A percentile compares a stretch with the other conserved stretches of the same genome.
Conservation (phyloP, 805 yeast species). For the Metahyphopichia silvanorum region DNA sequence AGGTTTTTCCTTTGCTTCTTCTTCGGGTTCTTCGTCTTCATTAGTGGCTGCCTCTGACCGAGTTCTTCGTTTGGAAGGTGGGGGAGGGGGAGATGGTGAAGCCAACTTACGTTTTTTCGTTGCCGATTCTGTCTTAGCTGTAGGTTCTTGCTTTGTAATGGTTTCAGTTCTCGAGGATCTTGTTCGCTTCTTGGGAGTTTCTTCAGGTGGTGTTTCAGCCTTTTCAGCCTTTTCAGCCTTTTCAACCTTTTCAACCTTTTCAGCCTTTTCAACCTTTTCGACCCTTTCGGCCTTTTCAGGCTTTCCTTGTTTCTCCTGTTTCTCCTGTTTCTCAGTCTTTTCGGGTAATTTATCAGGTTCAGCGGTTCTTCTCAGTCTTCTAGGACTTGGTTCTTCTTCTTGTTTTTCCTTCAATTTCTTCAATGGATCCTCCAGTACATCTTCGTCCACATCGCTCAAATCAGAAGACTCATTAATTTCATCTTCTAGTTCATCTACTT, state of each 20-base stretch:
- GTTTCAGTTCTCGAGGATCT: too few species aligned
- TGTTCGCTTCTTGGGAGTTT: slow-evolving; percentile 12
- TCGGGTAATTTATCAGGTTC: slow-evolving; percentile 9
- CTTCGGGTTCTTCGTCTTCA: slow-evolving; percentile 6
- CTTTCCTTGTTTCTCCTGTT: slow-evolving; percentile 2
- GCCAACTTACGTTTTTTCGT: slow-evolving; percentile 9
- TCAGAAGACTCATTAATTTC: slow-evolving; percentile 8
- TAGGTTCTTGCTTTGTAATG: slow-evolving; percentile 5
- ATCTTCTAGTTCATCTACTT: slow-evolving; percentile 54
- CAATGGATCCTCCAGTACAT: background rate
- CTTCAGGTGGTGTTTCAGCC: slow-evolving; percentile 6
- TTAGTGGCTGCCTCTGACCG: slow-evolving; percentile 9
- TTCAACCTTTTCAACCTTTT: slow-evolving; percentile 3
- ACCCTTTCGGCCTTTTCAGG: slow-evolving; percentile 6
- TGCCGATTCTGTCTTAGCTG: slow-evolving; percentile 8
- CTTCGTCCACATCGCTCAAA: slow-evolving; percentile 4
- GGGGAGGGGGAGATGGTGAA: slow-evolving; percentile 9
- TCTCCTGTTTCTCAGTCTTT: slow-evolving; percentile 3
- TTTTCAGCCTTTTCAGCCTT: slow-evolving; percentile 4
- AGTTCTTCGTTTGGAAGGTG: slow-evolving; percentile 9
- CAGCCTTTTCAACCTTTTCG: slow-evolving; percentile 6
- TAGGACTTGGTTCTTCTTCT: slow-evolving; percentile 5
- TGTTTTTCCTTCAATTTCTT: slow-evolving; percentile 4
- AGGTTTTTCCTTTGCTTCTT: slow-evolving; percentile 6
- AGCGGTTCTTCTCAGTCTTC: slow-evolving; percentile 5